phyloP scores from a whole-genome alignment of 2,329 filamentous ascomycete genomes.

The Trichoderma sp. region DNA sequence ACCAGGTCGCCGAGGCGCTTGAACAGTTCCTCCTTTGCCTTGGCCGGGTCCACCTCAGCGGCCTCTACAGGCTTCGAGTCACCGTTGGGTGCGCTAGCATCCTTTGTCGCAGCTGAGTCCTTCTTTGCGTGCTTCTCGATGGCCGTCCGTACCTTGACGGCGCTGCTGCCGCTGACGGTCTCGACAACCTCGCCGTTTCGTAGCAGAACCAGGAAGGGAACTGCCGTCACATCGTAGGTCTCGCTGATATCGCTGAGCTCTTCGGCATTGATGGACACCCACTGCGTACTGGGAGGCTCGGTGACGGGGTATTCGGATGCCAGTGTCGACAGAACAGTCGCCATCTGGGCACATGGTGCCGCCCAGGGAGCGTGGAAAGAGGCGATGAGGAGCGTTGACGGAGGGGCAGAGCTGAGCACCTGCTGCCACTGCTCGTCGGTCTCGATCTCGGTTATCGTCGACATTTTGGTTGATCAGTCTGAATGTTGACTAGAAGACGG shows the following conservation, averaged over 20 bases:
- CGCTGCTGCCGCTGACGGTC: constrained; percentile 87
- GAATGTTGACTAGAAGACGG: not conserved
- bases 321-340: constrained; percentile 80
- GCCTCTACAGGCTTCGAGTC: constrained; percentile 46
- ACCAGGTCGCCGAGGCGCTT: constrained; percentile 81
- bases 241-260: constrained; percentile 91
- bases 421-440: constrained; percentile 73
- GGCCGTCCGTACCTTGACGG: constrained; percentile 78
- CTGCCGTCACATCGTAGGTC: constrained; percentile 89
- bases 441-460: constrained; percentile 76
- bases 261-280: constrained; percentile 92
- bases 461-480: constrained; percentile 57
- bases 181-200: constrained; percentile 77
- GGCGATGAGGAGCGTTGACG: constrained; percentile 76
- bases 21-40: constrained; percentile 82
- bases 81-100: constrained; percentile 43
- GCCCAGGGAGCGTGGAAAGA: constrained; percentile 98
- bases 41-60: constrained; percentile 51
- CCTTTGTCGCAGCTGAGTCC: constrained; percentile 40
- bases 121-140: constrained; percentile 79
- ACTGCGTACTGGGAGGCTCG: constrained; percentile 70
- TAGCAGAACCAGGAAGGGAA: constrained; percentile 87
- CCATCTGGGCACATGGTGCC: constrained; percentile 93
- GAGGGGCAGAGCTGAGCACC: constrained; percentile 66
- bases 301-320: constrained; percentile 80